Evolutionary conservation across 2,329 filamentous ascomycete genomes (phyloP), one percentile per base, ranked within the genome.

Genomic region (Colletotrichum filicis): DNA sequence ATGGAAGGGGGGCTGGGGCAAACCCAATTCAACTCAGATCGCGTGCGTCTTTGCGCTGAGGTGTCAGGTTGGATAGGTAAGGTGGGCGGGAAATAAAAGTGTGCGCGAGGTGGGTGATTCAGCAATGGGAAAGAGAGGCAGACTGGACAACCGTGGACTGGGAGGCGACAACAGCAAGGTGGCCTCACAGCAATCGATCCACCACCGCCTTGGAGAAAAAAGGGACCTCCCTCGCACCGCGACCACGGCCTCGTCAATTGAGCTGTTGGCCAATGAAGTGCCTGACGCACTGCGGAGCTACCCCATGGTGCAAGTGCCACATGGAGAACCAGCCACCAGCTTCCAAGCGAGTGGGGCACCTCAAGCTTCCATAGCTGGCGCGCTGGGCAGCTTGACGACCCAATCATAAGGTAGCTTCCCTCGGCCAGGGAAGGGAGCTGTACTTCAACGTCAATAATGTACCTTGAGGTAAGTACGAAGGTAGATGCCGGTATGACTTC

Each of bases 181-280:
- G 71, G 71, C 71, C 71, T 74, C 62, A 74, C 62, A 68, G 66
- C 60, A 35, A 3, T 65, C 70, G 71, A 73, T 71, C 71, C 71
- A 73, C 66, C 57, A 73, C 46, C 57, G 67, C 37, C 37, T 42
- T 42, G 53, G 56, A 32, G 14, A 49, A 42, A 24, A 57, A 28
- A 52, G 52, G 24, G 35, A 65, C 52, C 30, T 32, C 28, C 32
- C 30, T 32, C 46, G 12, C 14, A n/a, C 61, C 61, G 35, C 8
- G 42, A 9, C 22, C 60, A 30, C n/a, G 30, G 49, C 28, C 30
- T 24, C 16, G n/a, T 55, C 52, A 11, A 52, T 16, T 16, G 49
- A 26, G 46, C 46, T 53, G 14, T 55, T 14, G 4, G 26, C 61
- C 61, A 64, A 64, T 64, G 6, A 64, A 42, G 53, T 9, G 30